Conservation (phyloP, 1,284 basidiomycete genomes). For the Hymenochaete sp. region DNA sequence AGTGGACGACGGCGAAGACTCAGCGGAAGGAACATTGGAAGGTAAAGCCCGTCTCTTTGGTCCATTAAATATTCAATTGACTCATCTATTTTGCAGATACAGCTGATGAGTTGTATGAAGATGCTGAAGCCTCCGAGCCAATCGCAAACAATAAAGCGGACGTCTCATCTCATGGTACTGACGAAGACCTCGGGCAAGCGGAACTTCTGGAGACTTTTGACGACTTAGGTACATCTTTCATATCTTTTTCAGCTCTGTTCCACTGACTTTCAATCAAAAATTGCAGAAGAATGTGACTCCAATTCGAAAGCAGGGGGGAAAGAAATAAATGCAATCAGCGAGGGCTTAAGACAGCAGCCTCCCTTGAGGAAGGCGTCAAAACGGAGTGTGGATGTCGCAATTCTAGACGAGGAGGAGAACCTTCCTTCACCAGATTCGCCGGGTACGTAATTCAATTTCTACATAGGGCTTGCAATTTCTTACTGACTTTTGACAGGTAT, state of each 20-base stretch:
- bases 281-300: too few relatives aligned
- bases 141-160: too few relatives aligned
- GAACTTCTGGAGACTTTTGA: neutral
- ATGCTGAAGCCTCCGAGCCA: slow-evolving; percentile 8
- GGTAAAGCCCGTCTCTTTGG: too few relatives aligned
- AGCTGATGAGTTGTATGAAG: slow-evolving; percentile 7
- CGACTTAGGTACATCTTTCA: neutral
- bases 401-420: slow-evolving; percentile 9
- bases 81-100: slow-evolving; percentile 3
- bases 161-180: too few relatives aligned
- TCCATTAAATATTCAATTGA: too few relatives aligned
- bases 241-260: too few relatives aligned
- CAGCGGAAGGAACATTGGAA: slow-evolving; percentile 9
- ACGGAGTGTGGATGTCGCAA: slow-evolving; percentile 15
- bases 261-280: too few relatives aligned
- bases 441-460: slow-evolving; percentile 6
- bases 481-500: slow-evolving; percentile 4
- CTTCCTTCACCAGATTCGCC: slow-evolving; percentile 11
- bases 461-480: too few relatives aligned
- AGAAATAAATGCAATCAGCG: too few relatives aligned
- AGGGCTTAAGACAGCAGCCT: too few relatives aligned
- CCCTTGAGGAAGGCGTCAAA: slow-evolving; percentile 13
- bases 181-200: too few relatives aligned
- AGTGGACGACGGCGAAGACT: slow-evolving; percentile 8
- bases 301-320: too few relatives aligned